Percentiles rank a stretch among this genome's conserved stretches.
Conservation (phyloP, 2,329 filamentous ascomycete genomes). For the Alternaria hordeiaustralica region DNA sequence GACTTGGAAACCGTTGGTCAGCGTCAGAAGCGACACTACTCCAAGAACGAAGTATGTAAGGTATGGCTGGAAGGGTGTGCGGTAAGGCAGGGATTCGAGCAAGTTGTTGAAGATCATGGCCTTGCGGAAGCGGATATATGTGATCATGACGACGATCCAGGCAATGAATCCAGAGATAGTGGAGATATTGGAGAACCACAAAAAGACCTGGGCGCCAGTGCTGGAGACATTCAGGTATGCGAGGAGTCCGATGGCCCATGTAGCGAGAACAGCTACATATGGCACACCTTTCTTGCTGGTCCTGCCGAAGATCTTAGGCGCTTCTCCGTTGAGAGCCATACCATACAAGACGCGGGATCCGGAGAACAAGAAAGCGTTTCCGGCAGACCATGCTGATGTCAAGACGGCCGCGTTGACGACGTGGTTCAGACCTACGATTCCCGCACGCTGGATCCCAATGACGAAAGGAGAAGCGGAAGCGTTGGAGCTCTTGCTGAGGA, state of each 20-base stretch:
- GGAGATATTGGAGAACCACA: conserved; percentile 75
- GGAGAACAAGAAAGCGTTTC: conserved; percentile 69
- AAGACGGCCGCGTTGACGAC: conserved; percentile 80
- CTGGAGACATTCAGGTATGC: conserved; percentile 59
- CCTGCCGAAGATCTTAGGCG: conserved; percentile 58
- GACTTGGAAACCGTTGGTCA: conserved; percentile 55
- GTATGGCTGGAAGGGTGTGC: conserved; percentile 55
- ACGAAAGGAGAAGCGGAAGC: conserved; percentile 56
- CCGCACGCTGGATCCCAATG: conserved; percentile 72
- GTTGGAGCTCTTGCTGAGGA: conserved; percentile 47
- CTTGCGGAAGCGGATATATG: conserved; percentile 65
- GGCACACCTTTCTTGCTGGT: conserved; percentile 55
- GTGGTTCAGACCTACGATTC: conserved; percentile 70
- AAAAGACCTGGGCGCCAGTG: conserved; percentile 60
- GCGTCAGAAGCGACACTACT: conserved; percentile 50
- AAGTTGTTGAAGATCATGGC: conserved; percentile 59
- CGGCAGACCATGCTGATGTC: conserved; percentile 73
- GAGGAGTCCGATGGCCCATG: conserved; percentile 53
- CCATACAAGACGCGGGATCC: conserved; percentile 60
- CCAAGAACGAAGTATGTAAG: conserved; percentile 66
- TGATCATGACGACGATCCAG: conserved; percentile 63
- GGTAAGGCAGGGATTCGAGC: conserved; percentile 61
- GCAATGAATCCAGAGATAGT: conserved; percentile 63
- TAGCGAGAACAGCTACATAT: conserved; percentile 47
- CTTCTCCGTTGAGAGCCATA: conserved; percentile 58